Conservation (phyloP, 2,329 filamentous ascomycete species). For the Ophiostoma novo-ulmi region DNA sequence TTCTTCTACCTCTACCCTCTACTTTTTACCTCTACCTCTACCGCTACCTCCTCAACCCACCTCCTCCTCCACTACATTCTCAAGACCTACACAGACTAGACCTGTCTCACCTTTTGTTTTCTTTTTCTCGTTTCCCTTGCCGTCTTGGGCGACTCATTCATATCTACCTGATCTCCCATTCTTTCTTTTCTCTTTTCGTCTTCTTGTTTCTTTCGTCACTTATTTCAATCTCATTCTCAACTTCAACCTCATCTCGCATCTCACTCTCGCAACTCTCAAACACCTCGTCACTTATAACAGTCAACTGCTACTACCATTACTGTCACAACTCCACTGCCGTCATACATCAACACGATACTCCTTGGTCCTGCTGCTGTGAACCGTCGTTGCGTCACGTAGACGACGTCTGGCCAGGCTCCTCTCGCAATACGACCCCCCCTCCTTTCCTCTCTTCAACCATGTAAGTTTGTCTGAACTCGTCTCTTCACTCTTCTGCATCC, state of each 20-base stretch:
- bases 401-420: neutral
- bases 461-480: slow-evolving; percentile 3
- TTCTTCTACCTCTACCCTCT: slow-evolving; percentile 2
- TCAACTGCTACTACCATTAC: neutral
- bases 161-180: slow-evolving; percentile 15
- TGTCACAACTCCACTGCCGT: neutral
- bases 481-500: neutral
- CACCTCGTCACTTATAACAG: neutral
- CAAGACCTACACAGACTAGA: neutral
- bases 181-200: slow-evolving; percentile 13
- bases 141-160: slow-evolving; percentile 1
- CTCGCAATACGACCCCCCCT: neutral
- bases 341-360: neutral
- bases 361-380: slow-evolving; percentile 16
- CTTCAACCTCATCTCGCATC: neutral
- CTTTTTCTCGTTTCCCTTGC: slow-evolving; percentile 1
- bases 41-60: neutral
- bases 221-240: neutral
- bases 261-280: neutral
- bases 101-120: slow-evolving; percentile 12
- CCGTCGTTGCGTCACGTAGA: slow-evolving; percentile 17
- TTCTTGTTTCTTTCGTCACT: neutral
- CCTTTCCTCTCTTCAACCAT: neutral
- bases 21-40: neutral
- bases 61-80: neutral